A percentile compares a stretch with the other conserved stretches of the same genome.
Evolutionary conservation across 352 stramenopile species (phyloP).

Genomic region (Phytophthora fragariaefolia): DNA sequence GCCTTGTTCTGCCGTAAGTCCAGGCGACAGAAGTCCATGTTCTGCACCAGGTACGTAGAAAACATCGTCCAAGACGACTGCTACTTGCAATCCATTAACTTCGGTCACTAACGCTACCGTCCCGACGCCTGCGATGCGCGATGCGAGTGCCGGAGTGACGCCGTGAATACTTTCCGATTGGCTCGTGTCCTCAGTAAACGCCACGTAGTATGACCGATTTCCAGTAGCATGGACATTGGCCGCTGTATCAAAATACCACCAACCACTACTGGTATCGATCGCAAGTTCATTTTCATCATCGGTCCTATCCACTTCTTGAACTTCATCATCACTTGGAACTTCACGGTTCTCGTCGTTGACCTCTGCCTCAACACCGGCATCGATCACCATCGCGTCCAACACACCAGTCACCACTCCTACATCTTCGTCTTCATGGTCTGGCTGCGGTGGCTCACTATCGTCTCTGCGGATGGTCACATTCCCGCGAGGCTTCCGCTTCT

Average conservation of each 20-base stretch:
- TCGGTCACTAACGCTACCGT: conserved; percentile 5
- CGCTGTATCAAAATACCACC: conserved; percentile 17
- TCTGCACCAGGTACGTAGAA: conserved; percentile 7
- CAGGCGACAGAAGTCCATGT: background rate
- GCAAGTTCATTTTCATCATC: background rate
- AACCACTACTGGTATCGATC: conserved; percentile 3
- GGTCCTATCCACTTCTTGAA: background rate
- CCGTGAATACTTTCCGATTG: background rate
- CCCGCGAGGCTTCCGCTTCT: background rate
- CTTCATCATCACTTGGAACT: background rate
- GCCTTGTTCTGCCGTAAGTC: background rate
- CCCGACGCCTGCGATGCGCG: conserved; percentile 4
- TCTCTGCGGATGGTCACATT: background rate
- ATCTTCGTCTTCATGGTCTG: background rate
- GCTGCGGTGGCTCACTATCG: background rate
- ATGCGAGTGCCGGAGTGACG: background rate
- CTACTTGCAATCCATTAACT: background rate
- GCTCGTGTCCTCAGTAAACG: background rate
- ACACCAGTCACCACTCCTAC: background rate
- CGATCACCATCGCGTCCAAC: background rate
- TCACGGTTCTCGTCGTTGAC: background rate
- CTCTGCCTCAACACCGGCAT: background rate
- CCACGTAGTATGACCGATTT: background rate
- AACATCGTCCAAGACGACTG: background rate
- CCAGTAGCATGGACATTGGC: background rate